Evolutionary conservation across 169 alveolate genomes (phyloP), one percentile per base, ranked within the genome.

Genomic region (Cryptosporidium parvum): DNA sequence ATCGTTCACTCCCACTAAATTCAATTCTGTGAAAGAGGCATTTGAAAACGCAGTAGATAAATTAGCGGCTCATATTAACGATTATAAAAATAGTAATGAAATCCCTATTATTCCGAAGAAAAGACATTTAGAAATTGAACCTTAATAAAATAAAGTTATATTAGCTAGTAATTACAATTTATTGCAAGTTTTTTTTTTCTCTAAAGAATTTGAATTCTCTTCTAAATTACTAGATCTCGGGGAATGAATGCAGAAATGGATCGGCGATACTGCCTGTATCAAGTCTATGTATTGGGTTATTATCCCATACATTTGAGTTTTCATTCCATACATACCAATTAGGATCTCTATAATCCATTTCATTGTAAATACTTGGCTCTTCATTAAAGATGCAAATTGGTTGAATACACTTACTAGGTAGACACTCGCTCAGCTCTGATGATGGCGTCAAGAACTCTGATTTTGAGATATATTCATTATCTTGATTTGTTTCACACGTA

Each of bases 321-420:
- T 80, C 89, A 80, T 18, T 62, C 89, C 89, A 80, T 35, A n/a
- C 35, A 44, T 62, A 80, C 89, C 89, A 80, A 44, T 62, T 80
- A n/a, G 89, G 80, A 31, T 80, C 89, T 23, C 89, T 62, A 48
- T 44, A 80, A n/a, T 51, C 70, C 37, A 80, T 80, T 62, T 80
- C 89, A 8, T 45, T 21, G 70, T 80, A 80, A 18, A 80, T 62
- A 29, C 42, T 29, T 26, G 73, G 45, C 1, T 65, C 89, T 29
- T 80, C 89, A 44, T 48, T 59, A 14, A 80, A 53, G n/a, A 69
- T 9, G 37, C 80, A 62, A 45, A 80, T 65, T 35, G 39, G 7
- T 62, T 80, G 75, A 31, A 65, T 35, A 14, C 59, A 58, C 52
- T 45, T 59, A 7, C 45, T 69, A 16, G 89, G 48, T 31, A 73